Percentiles rank a stretch among this genome's conserved stretches.
Conservation (phyloP, 768 basidiomycete genomes). For the Hysterangium stoloniferum region DNA sequence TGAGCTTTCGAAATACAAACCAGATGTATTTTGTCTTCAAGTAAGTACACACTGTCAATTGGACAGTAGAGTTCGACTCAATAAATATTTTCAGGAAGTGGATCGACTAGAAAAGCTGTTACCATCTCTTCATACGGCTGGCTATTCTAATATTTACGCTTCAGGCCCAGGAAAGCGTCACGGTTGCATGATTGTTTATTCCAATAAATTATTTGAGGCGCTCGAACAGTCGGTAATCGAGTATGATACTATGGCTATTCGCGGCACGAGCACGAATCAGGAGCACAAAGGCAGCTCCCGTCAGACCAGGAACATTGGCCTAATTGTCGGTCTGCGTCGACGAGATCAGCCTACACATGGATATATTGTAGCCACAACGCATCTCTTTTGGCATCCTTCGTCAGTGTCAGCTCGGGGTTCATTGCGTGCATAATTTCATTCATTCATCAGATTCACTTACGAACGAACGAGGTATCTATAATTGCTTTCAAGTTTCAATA, state of each 20-base stretch:
- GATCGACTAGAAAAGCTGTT: conserved; percentile 70
- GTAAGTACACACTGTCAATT: conserved; percentile 29
- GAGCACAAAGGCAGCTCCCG: conserved; percentile 51
- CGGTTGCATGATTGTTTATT: conserved; percentile 79
- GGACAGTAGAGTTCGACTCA: background rate
- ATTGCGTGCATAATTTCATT: background rate
- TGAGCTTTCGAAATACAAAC: conserved; percentile 65
- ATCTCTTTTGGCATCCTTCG: conserved; percentile 94
- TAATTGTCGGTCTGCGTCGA: conserved; percentile 56
- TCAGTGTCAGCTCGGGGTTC: conserved; percentile 27
- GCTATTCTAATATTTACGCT: conserved; percentile 59
- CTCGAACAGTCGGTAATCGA: conserved; percentile 41
- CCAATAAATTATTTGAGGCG: conserved; percentile 40
- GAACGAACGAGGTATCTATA: conserved; percentile 62
- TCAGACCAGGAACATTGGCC: conserved; percentile 73
- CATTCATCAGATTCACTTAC: conserved; percentile 53
- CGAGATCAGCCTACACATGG: conserved; percentile 35
- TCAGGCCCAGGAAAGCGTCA: conserved; percentile 73
- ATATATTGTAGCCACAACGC: conserved; percentile 77
- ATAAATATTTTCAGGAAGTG: conserved; percentile 59
- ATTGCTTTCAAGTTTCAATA: background rate
- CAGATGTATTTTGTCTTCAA: conserved; percentile 84
- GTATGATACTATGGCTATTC: conserved; percentile 63
- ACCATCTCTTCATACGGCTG: conserved; percentile 54
- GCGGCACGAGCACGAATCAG: conserved; percentile 24